These are phyloP conservation scores for Xanthoconium purpureum DNA, from an alignment of 768 basidiomycete species.

Conservation along the genomic window DNA sequence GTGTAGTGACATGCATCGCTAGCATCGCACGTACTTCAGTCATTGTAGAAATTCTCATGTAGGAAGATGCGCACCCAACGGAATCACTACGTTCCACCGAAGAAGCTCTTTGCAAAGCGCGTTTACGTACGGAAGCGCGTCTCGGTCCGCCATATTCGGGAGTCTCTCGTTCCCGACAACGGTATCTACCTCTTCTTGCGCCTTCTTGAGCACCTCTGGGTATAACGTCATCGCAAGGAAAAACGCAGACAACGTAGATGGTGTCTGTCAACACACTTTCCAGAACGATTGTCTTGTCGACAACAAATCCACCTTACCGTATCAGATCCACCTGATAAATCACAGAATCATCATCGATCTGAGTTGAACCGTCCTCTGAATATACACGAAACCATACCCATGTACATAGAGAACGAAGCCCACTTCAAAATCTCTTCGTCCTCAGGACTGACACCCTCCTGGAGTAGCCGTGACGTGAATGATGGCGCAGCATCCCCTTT, in stretches of 20 bases:
- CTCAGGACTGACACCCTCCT: conserved; percentile 3
- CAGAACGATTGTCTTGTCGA: neutral
- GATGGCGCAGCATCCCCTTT: conserved; percentile 11
- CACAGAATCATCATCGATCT: neutral
- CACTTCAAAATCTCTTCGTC: conserved; percentile 16
- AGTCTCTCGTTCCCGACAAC: neutral
- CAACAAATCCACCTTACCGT: conserved; percentile 23
- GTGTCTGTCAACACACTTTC: neutral
- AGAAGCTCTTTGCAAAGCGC: conserved; percentile 17
- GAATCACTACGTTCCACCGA: neutral
- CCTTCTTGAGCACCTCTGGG: too few relatives aligned
- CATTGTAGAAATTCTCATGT: neutral
- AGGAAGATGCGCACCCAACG: neutral
- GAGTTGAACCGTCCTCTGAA: neutral
- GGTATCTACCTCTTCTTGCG: conserved; percentile 14
- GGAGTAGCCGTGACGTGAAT: conserved; percentile 12
- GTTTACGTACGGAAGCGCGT: conserved; percentile 14
- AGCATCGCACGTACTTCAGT: too few relatives aligned
- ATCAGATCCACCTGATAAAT: conserved; percentile 25
- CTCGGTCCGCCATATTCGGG: neutral
- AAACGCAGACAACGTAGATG: too few relatives aligned
- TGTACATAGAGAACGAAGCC: conserved; percentile 14
- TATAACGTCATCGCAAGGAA: too few relatives aligned
- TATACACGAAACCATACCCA: conserved; percentile 5
- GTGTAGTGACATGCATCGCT: too few relatives aligned